Conservation (phyloP, 2,329 filamentous ascomycete species). For the Xenosphaeropsis pyriputrescens region DNA sequence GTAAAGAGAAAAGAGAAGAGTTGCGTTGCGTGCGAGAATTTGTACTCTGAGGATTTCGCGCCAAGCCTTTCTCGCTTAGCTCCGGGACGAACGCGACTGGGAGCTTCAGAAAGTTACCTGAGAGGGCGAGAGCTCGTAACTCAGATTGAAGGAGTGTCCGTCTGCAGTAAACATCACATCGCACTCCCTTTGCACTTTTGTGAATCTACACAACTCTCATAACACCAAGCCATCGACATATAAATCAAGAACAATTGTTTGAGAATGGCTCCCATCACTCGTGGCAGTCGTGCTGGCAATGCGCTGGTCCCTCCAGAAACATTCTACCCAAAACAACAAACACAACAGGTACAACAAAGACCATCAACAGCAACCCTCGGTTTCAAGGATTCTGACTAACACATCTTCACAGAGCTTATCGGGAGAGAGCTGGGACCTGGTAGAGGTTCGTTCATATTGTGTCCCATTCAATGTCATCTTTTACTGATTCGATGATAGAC, state of each 20-base stretch:
- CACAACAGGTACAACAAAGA: constrained; percentile 3
- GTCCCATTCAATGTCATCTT: too few species aligned
- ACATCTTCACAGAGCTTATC: constrained; percentile 9
- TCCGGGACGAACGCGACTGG: not conserved
- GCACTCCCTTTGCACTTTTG: not conserved
- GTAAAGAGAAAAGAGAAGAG: constrained; percentile 31
- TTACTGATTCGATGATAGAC: not conserved
- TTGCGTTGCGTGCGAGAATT: not conserved
- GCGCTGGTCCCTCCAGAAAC: too few species aligned
- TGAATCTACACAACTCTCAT: constrained; percentile 1
- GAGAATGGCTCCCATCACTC: constrained; percentile 17
- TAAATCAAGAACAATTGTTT: too few species aligned
- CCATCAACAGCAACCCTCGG: constrained; percentile 7
- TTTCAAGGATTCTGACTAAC: too few species aligned
- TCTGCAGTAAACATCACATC: too few species aligned
- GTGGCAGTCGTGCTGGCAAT: constrained; percentile 3
- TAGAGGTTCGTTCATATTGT: constrained; percentile 9
- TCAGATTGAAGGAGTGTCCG: too few species aligned
- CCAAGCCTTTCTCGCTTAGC: constrained; percentile 2
- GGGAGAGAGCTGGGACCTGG: constrained; percentile 17
- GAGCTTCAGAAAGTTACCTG: too few species aligned
- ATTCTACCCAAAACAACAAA: too few species aligned
- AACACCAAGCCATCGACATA: not conserved
- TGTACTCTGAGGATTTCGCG: not conserved
- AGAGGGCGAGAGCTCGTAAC: too few species aligned